Evolutionary conservation across 805 yeast species (phyloP).

Genomic region (Candida ovalis): DNA sequence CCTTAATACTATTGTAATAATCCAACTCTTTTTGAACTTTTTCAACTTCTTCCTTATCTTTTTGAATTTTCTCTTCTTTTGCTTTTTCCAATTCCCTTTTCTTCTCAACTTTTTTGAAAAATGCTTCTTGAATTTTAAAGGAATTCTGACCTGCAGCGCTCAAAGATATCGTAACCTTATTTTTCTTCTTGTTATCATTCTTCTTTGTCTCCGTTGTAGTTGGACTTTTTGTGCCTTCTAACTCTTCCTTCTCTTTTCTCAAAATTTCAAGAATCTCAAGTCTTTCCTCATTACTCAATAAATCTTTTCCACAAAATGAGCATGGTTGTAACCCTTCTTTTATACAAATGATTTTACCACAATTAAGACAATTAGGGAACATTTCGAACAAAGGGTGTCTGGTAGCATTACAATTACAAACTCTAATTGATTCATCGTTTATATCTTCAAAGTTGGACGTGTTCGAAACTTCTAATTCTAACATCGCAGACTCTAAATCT

Average conservation of each 20-base stretch:
- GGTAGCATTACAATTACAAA: conserved; percentile 82
- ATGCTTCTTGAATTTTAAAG: conserved; percentile 63
- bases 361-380: conserved; percentile 89
- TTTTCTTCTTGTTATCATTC: conserved; percentile 33
- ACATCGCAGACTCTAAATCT: conserved; percentile 48
- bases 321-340: conserved; percentile 92
- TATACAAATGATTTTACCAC: conserved; percentile 90
- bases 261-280: conserved; percentile 50
- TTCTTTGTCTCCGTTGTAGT: conserved; percentile 12
- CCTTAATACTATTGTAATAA: conserved; percentile 36
- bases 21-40: conserved; percentile 43
- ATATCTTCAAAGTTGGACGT: conserved; percentile 4
- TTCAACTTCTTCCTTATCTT: conserved; percentile 36
- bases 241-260: conserved; percentile 46
- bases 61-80: conserved; percentile 32
- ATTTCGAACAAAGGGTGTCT: conserved; percentile 84
- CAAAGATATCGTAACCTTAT: conserved; percentile 52
- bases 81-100: conserved; percentile 34
- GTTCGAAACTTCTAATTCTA: conserved; percentile 38
- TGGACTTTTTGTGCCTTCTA: conserved; percentile 29
- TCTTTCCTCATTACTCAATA: conserved; percentile 63
- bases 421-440: conserved; percentile 17
- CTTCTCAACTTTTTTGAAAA: conserved; percentile 58
- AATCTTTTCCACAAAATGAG: conserved; percentile 68
- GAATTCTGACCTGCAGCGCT: conserved; percentile 60